Base-by-base conservation (phyloP, 2,329 filamentous ascomycete species). In the Trichoderma endophyticum region DNA sequence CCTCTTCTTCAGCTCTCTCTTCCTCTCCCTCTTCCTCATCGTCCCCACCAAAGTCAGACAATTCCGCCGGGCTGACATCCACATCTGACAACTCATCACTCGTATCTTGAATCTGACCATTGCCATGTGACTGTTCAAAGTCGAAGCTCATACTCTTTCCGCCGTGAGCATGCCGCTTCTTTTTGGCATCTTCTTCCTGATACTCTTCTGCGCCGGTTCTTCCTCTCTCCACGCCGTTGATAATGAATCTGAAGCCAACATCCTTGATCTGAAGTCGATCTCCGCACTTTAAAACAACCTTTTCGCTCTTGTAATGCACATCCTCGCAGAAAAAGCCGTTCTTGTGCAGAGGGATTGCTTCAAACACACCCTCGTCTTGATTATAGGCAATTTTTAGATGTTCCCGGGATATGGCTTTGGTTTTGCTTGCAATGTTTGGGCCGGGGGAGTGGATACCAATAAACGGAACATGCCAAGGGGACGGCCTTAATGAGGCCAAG, bases 321-420 rank as follows among this genome's bases (percentile, higher is more conserved):
- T 91, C 90, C 68, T 92, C 87, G 74, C 89, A 86, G 77, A 92
- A 92, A 77, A 92, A 90, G 6, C 92, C 91, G 75, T 94, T 94
- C 74, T 85, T 86, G 74, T 89, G 87, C 9, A 89, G 76, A 0
- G 87, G 85, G 28, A 86, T 84, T 61, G 92, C 88, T 77, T 93
- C 89, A 77, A 93, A 95, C 7, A 88, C 83, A 24, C 88, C 85
- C 54, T 85, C 85, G 14, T 88, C 83, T 73, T 87, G 84, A 76
- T 92, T 92, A 81, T 91, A 95, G 61, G 87, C 84, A 75, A 95
- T 93, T 76, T 90, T 91, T 63, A 93, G 84, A 79, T 95, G 93
- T 75, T 91, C 84, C 73, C 92, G 86, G 4, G 92, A 95, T 70
- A 95, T 94, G 65, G 87, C 88, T 77, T 92, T 92, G 65, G 92